Evolutionary conservation across 176 grass and related monocot genomes (phyloP).

Genomic region (Saccharum officinarum): DNA sequence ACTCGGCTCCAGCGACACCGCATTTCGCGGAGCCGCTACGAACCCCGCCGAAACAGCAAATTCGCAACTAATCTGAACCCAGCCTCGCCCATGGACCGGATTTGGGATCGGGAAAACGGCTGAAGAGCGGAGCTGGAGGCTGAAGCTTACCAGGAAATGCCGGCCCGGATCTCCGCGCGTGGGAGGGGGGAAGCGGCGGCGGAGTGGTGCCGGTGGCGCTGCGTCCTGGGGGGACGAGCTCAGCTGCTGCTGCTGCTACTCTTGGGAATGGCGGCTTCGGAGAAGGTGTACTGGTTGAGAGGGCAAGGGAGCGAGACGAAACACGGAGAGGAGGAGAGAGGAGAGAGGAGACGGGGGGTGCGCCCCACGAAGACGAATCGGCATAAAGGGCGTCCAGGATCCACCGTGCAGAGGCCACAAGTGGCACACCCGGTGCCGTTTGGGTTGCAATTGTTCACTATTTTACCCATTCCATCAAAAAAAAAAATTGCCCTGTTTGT

Average conservation of each 20-base stretch:
- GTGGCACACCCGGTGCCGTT: not conserved
- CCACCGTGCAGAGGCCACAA: constrained; percentile 24
- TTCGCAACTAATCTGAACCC: not conserved
- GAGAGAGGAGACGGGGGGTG: not conserved
- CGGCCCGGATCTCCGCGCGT: constrained; percentile 28
- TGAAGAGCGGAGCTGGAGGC: not conserved
- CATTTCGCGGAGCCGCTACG: constrained; percentile 37
- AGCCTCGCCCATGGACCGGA: not conserved
- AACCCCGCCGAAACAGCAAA: not conserved
- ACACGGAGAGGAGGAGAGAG: not conserved
- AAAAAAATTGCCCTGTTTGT: too few relatives aligned
- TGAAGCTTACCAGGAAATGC: constrained; percentile 42
- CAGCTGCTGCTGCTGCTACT: not conserved
- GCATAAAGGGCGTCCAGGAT: constrained; percentile 30
- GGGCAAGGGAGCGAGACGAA: not conserved
- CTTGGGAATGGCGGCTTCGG: constrained; percentile 39
- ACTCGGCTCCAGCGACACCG: constrained; percentile 14
- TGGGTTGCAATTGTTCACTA: not conserved
- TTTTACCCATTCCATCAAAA: not conserved
- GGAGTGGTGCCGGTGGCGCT: not conserved
- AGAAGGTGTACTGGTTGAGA: not conserved
- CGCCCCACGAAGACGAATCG: constrained; percentile 48
- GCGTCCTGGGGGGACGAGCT: constrained; percentile 5
- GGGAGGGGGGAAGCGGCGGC: not conserved
- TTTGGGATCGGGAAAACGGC: not conserved